Evolutionary conservation across 176 grass and related monocot species (phyloP), one percentile per base, ranked within the genome.

Genomic region (Hyparrhenia diplandra): DNA sequence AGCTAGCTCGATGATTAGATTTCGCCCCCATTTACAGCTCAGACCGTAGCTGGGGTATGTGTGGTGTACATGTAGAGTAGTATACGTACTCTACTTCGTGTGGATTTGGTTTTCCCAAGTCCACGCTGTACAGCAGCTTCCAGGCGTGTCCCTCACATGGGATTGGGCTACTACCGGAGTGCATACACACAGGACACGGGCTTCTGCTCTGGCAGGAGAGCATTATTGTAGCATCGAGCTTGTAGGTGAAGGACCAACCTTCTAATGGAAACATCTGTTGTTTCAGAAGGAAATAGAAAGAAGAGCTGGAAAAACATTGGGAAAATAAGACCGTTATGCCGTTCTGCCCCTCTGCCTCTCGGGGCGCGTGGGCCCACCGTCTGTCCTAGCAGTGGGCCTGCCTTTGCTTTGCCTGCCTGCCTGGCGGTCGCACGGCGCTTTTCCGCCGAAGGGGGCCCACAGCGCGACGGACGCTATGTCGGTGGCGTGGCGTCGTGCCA

Each of bases 341-440:
- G 4, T 5, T 5, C 43, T 67, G 25, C 60, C 3, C 0, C 49
- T n/a, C n/a, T n/a, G 49, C 39, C 23, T 5, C 18, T 39, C 71
- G 18, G 28, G 6, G 16, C 8, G 8, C 1, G 42, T 31, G 70
- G 39, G 57, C 75, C 59, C n/a, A n/a, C n/a, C n/a, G n/a, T n/a
- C n/a, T n/a, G n/a, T n/a, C n/a, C n/a, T n/a, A n/a, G n/a, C n/a
- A n/a, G n/a, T n/a, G n/a, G n/a, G n/a, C n/a, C n/a, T n/a, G n/a
- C n/a, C n/a, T n/a, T n/a, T n/a, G n/a, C n/a, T 31, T n/a, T 8
- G 42, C 42, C 7, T 51, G 47, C 47, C 52, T 79, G 77, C 5
- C 20, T 66, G 76, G 76, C 76, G 16, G 76, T 61, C 42, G 76
- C 43, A n/a, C 54, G 77, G 77, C 77, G 43, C 62, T 25, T 67